Base-by-base conservation (phyloP, 1,284 basidiomycete genomes). In the Boletus holoroseus region DNA sequence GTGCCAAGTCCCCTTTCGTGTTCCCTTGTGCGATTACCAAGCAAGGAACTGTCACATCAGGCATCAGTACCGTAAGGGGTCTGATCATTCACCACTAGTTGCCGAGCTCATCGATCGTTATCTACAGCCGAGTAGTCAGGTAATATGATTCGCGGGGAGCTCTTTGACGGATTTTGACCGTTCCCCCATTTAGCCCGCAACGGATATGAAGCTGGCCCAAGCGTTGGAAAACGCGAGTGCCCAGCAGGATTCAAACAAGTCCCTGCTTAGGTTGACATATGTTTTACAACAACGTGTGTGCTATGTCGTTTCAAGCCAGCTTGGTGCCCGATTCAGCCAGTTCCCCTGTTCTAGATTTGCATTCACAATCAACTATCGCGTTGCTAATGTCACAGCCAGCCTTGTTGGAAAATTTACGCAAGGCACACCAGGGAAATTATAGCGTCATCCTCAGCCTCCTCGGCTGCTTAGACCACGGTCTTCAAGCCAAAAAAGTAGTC, bases 341-440 rank as follows among this genome's bases (percentile, higher is more conserved):
- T 30, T 40, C 55, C 35, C 37, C 42, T 53, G 18, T 43, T 35
- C 11, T 43, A 86, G 85, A 76, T 56, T 70, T 87, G n/a, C 76
- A 79, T 55, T 79, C 83, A 0, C 82, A 85, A 57, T 86, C 85
- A 2, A 88, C 91, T 0, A 88, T 95, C 28, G 84, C 90, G 56
- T 76, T 96, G 11, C 77, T 97, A 0, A 83, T 93, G 62, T 74
- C 81, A 1, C 83, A 93, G 44, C 88, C 92, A 0, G 71, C 79
- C 1, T 73, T 96, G 1, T 75, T 96, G 32, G 92, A 96, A 51
- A 88, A 84, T 58, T 74, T 98, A 5, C 80, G 91, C 49, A 91
- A 85, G 60, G 91, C 91, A 0, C 81, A 91, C 58, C 81, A 85
- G 76, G 94, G 94, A 39, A 92, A 89, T 59, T 98, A 95, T 64